Conservation (phyloP, 2,329 filamentous ascomycete genomes). For the Trichoderma atroviride region DNA sequence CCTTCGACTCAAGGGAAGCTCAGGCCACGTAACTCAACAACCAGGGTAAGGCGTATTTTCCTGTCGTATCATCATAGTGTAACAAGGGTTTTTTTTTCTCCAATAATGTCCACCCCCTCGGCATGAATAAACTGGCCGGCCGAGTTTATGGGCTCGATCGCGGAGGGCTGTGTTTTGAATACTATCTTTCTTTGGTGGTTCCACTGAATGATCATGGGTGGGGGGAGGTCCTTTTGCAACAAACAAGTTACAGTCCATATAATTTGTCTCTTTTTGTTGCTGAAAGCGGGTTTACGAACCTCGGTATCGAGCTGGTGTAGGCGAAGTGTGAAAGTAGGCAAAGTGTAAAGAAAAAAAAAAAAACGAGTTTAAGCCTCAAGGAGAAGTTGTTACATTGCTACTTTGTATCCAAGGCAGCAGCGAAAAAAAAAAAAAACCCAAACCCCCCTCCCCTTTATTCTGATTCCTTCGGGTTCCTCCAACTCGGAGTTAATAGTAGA, state of each 20-base stretch:
- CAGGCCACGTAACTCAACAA: background rate
- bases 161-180: background rate
- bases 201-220: background rate
- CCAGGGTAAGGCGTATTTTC: background rate
- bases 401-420: background rate
- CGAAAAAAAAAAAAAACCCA: background rate
- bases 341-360: background rate
- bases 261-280: background rate
- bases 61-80: background rate
- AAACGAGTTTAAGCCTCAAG: background rate
- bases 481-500: background rate
- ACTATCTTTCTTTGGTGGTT: background rate
- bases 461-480: background rate
- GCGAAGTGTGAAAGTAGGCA: background rate
- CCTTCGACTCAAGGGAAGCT: background rate
- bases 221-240: background rate
- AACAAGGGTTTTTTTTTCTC: no score
- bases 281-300: background rate
- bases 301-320: background rate
- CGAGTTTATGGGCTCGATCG: background rate
- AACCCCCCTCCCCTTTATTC: background rate
- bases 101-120: background rate
- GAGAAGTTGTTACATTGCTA: background rate
- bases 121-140: background rate
- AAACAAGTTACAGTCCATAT: no score